Conservation (phyloP, 208 protist species). For the Acanthamoeba healyi region DNA sequence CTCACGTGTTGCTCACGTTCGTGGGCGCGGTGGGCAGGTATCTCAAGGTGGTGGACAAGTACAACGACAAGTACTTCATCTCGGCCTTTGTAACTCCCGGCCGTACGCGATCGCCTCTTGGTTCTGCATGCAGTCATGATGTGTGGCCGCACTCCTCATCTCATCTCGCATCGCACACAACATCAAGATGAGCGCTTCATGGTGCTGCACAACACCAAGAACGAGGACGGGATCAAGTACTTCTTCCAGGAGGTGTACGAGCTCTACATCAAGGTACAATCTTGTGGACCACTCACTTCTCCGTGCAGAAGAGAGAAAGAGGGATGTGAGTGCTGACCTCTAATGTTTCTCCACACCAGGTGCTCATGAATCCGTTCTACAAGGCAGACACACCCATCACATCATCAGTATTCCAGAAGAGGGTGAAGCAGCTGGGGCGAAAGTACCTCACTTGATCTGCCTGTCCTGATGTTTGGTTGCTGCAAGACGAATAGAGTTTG, state of each 20-base stretch:
- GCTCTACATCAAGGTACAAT: slow-evolving; percentile 69
- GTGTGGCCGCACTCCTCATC: background rate
- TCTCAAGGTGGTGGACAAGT: slow-evolving; percentile 70
- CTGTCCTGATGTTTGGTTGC: too few species aligned
- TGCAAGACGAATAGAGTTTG: too few species aligned
- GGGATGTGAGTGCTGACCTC: too few species aligned
- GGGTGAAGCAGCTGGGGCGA: slow-evolving; percentile 53
- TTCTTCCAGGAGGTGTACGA: slow-evolving; percentile 67
- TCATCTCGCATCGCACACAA: background rate
- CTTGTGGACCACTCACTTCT: background rate
- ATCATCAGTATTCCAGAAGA: slow-evolving; percentile 18
- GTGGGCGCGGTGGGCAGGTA: slow-evolving; percentile 46
- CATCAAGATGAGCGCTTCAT: slow-evolving; percentile 54
- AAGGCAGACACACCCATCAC: slow-evolving; percentile 60
- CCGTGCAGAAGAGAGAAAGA: too few species aligned
- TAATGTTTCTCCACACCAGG: background rate
- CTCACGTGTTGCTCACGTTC: too few species aligned
- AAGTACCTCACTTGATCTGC: slow-evolving; percentile 57
- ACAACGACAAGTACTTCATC: slow-evolving; percentile 67
- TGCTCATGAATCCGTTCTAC: slow-evolving; percentile 66
- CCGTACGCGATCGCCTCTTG: background rate
- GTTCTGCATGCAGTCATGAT: background rate
- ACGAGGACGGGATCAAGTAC: slow-evolving; percentile 69
- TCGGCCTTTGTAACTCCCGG: slow-evolving; percentile 64
- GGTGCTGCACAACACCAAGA: slow-evolving; percentile 70